Evolutionary conservation across 2,329 filamentous ascomycete genomes (phyloP), one percentile per base, ranked within the genome.

Genomic region (Apiospora koreana): DNA sequence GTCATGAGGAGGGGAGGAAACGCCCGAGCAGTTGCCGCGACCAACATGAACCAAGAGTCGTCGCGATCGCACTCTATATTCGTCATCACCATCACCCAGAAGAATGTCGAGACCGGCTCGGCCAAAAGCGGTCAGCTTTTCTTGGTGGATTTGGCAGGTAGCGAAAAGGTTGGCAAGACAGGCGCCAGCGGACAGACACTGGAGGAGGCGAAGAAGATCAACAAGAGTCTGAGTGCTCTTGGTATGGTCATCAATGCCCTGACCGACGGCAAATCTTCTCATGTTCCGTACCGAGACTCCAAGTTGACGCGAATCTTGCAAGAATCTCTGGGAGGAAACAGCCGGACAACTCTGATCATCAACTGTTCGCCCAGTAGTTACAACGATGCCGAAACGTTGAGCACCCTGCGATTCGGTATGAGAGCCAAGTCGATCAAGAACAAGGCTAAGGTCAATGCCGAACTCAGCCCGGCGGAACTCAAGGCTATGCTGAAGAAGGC

Each of bases 131-230:
- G 96, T 70, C 94, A 97, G 82, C 90, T 99, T 28, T 98, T 98
- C 87, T 86, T 99, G 80, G 96, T 99, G 73, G 96, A 99, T 91
- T 86, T 99, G 86, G 96, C 96, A 68, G 96, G 96, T 86, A 97
- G 94, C 79, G 96, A 99, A 84, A 98, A 98, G 85, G 94, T 98
- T 68, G 95, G 96, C 80, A 98, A 99, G 88, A 99, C 96, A 41
- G 96, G 96, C 76, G 96, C 96, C 73, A 98, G 94, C 80, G 96
- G 96, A 70, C 96, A 98, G 83, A 98, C 95, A 5, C 87, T 99
- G 58, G 96, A 98, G 82, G 96, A 99, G 81, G 96, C 96, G 72
- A 98, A 98, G 87, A 99, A 99, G 88, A 99, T 99, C 88, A 99
- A 99, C 88, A 98, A 98, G 88, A 98, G 94, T 87, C 88, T 99